A percentile compares a stretch with the other conserved stretches of the same genome.
phyloP scores from a whole-genome alignment of 163 green algal species.

The Chlamydomonas reinhardtii region DNA sequence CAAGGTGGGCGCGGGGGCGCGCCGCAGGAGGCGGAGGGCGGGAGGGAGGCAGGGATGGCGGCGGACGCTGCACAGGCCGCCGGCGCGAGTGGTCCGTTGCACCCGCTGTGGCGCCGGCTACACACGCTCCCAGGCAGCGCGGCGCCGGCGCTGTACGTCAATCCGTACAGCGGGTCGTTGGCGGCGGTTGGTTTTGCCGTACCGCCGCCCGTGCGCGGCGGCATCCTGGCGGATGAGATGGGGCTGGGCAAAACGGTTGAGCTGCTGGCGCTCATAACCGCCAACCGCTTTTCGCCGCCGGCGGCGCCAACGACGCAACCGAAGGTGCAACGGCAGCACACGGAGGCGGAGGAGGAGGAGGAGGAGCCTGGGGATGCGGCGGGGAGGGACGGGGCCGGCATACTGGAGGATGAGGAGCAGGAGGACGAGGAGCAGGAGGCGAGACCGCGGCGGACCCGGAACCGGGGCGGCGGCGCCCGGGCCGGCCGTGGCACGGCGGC shows the following conservation, averaged over 20 bases:
- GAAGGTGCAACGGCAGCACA: too few relatives aligned
- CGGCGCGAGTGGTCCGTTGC: constrained; percentile 38
- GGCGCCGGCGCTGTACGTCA: constrained; percentile 57
- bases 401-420: not conserved
- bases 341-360: constrained; percentile 8
- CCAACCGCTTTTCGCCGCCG: constrained; percentile 63
- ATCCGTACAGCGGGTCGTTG: constrained; percentile 58
- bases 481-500: too few relatives aligned
- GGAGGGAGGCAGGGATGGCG: not conserved
- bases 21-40: not conserved
- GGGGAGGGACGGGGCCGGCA: not conserved
- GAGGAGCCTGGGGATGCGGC: not conserved
- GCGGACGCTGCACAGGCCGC: not conserved
- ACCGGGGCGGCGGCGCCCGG: too few relatives aligned
- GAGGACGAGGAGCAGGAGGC: not conserved
- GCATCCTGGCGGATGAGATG: constrained; percentile 94
- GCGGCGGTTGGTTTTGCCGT: constrained; percentile 24
- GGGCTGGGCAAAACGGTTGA: constrained; percentile 94
- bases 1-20: not conserved
- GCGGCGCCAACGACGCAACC: not conserved
- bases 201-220: constrained; percentile 55
- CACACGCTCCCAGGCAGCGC: constrained; percentile 24
- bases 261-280: constrained; percentile 87
- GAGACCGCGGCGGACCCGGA: too few relatives aligned
- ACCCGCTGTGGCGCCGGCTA: constrained; percentile 72